A percentile compares a stretch with the other conserved stretches of the same genome.
Conservation (phyloP, 1,284 basidiomycete genomes). For the Trichosporon ovoides region DNA sequence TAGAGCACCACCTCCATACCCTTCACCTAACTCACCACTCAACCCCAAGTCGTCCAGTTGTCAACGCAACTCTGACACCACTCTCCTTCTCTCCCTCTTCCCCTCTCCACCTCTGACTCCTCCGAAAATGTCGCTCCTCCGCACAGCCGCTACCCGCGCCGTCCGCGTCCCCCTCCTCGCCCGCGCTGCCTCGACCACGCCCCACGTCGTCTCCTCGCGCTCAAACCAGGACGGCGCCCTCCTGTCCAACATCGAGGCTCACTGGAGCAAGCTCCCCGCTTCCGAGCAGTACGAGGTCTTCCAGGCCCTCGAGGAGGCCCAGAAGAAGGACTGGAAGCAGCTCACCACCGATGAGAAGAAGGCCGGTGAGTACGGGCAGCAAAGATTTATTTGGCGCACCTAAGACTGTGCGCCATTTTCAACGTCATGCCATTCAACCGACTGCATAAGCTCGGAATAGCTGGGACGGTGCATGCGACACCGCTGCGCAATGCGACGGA, state of each 20-base stretch:
- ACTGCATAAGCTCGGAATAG: too few species aligned
- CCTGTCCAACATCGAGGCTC: conserved; percentile 86
- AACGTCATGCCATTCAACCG: too few species aligned
- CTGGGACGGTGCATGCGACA: too few species aligned
- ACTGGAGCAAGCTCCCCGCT: conserved; percentile 72
- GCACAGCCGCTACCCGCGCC: conserved; percentile 19
- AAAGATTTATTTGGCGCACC: too few species aligned
- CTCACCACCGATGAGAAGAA: conserved; percentile 93
- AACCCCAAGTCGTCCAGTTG: neutral
- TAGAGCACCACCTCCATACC: neutral
- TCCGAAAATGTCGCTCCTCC: conserved; percentile 28
- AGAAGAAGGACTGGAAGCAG: conserved; percentile 95
- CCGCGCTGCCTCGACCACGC: conserved; percentile 39
- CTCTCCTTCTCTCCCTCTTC: conserved; percentile 8
- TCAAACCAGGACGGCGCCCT: conserved; percentile 57
- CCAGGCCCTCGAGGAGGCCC: conserved; percentile 81
- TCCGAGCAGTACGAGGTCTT: conserved; percentile 82
- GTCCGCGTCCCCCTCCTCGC: conserved; percentile 22
- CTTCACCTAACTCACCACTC: conserved; percentile 7
- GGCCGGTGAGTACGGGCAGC: conserved; percentile 68
- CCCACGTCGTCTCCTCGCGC: conserved; percentile 47
- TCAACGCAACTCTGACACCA: conserved; percentile 16
- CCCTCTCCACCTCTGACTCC: neutral
- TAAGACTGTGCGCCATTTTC: conserved; percentile 3
- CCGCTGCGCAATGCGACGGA: too few species aligned